Evolutionary conservation across 257 asterid species (phyloP).

Genomic region (Nicotiana tomentosiformis): DNA sequence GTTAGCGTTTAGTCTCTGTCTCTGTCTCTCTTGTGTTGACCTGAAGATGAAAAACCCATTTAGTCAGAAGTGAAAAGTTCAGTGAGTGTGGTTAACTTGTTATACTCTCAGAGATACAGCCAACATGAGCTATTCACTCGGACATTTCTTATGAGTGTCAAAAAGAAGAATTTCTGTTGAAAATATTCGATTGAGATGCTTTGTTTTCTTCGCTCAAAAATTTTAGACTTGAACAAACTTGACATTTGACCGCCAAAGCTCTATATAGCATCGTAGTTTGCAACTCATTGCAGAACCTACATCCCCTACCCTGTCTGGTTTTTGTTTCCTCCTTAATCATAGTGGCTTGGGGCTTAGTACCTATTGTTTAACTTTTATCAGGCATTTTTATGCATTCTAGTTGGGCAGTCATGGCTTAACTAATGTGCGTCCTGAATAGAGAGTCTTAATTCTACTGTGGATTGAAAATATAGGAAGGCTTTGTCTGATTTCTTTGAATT

Average conservation of each 20-base stretch:
- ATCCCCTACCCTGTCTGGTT: not conserved
- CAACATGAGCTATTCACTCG: not conserved
- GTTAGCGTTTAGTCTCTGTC: no score
- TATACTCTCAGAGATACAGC: not conserved
- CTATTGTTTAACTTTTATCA: not conserved
- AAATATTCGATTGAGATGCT: not conserved
- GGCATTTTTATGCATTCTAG: not conserved
- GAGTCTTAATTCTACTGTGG: not conserved
- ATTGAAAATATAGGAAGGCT: not conserved
- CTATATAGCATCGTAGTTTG: not conserved
- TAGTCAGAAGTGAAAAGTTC: not conserved
- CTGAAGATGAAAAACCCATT: no score
- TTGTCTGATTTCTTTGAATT: not conserved
- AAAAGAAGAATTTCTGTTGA: not conserved
- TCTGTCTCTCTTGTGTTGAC: no score
- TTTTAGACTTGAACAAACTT: not conserved
- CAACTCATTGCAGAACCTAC: not conserved
- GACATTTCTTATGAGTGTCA: not conserved
- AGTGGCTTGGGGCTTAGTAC: not conserved
- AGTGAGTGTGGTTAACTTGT: not conserved
- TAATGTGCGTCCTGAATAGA: not conserved
- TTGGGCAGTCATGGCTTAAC: not conserved
- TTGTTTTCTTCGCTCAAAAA: not conserved
- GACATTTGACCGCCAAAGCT: conserved; percentile 2
- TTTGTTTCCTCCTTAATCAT: not conserved